Evolutionary conservation across 768 basidiomycete species (phyloP), one percentile per base, ranked within the genome.

Genomic region (Leccinum rimulosum): DNA sequence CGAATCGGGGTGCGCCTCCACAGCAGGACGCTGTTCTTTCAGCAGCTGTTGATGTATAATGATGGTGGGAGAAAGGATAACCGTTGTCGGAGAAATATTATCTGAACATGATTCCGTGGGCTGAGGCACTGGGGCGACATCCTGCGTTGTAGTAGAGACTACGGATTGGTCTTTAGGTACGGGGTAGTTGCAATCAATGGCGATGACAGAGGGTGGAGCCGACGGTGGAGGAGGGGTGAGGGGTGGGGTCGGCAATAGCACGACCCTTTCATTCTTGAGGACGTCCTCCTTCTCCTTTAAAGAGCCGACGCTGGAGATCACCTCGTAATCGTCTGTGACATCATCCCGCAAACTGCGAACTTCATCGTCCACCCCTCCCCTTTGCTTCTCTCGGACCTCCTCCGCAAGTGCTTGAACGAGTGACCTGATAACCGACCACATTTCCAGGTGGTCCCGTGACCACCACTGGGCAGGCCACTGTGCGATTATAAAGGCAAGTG

Each of bases 391-490:
- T 52, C 80, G 77, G 53, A 89, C 77, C 71, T 90, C 87, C 67
- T 88, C 88, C 15, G 79, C 84, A 31, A 91, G 73, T 38, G 86
- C 80, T 58, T 81, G 75, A 35, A 83, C 79, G 69, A 86, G 84
- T 35, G 81, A 79, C 48, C 80, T 79, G 35, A 88, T 79, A 47
- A 88, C 77, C 52, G 81, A 76, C 70, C 77, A 79, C 65, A 87
- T 79, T 73, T 88, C 88, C 5, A 77, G 70, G 68, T 85, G 85
- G 63, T 88, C 84, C 54, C 78, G 80, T 28, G 80, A 78, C 86
- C 88, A 90, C 79, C 82, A 82, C 63, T 81, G 81, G 22, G 83
- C 83, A 25, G 87, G 86, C 88, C 88, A 90, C 60, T 79, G 78
- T 6, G 84, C 82, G 61, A 86, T 82, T 30, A 76, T 66, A 28